phyloP scores from a whole-genome alignment of 106 monocot species.

The Dendrobium nobile region DNA sequence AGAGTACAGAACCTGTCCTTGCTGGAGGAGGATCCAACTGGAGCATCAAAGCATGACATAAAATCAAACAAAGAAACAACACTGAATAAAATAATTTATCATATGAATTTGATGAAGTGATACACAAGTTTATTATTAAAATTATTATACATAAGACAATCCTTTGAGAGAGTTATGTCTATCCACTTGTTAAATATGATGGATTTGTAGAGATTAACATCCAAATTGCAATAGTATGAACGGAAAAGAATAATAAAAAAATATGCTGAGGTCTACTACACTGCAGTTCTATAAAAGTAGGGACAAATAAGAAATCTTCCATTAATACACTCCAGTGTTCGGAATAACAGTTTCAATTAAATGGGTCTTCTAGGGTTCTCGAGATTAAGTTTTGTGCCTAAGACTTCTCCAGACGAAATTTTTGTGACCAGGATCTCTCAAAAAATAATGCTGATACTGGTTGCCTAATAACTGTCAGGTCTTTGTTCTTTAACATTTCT shows the following conservation, averaged over 20 bases:
- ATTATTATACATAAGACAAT: background rate
- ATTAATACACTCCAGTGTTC: no score
- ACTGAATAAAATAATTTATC: background rate
- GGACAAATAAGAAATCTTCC: no score
- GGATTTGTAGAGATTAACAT: background rate
- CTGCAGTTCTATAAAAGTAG: no score
- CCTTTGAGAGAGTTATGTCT: background rate
- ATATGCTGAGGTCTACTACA: background rate
- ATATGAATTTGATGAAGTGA: background rate
- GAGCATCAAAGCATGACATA: slow-evolving; percentile 3
- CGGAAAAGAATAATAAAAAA: background rate
- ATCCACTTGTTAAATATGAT: background rate
- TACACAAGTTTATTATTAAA: background rate
- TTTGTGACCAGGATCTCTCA: no score
- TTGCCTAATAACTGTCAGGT: no score
- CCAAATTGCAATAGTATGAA: background rate
- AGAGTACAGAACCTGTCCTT: slow-evolving; percentile 22
- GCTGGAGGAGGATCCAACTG: slow-evolving; percentile 31
- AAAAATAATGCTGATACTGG: no score
- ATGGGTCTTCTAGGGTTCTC: no score
- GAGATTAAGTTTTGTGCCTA: no score
- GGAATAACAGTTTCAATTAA: no score
- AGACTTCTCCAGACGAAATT: no score
- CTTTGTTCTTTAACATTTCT: no score
- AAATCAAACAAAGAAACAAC: background rate